A percentile compares a stretch with the other conserved stretches of the same genome.
phyloP scores from a whole-genome alignment of 345 rosid genomes.

The Limnanthes douglasii region DNA sequence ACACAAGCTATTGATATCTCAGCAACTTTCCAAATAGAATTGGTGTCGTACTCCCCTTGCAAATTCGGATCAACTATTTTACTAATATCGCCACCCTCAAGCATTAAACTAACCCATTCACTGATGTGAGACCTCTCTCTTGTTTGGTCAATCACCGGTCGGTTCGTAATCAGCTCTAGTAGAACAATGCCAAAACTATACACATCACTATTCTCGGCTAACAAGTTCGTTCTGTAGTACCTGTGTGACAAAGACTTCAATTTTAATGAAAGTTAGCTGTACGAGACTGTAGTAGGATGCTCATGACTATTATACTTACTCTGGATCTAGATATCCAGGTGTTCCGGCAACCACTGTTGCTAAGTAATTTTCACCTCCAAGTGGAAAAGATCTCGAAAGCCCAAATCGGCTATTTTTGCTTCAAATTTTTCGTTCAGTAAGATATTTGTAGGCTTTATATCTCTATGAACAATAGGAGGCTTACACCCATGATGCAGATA shows the following conservation, averaged over 20 bases:
- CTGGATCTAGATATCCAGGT: constrained; percentile 41
- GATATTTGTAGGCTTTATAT: constrained; percentile 37
- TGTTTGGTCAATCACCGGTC: constrained; percentile 16
- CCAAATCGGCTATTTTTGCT: constrained; percentile 53
- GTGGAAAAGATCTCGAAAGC: constrained; percentile 27
- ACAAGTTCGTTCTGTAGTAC: constrained; percentile 15
- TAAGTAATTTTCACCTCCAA: constrained; percentile 15
- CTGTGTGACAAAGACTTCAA: constrained; percentile 5
- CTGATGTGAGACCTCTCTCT: constrained; percentile 15
- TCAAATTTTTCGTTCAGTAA: constrained; percentile 24
- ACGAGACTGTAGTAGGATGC: not conserved
- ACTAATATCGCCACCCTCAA: constrained; percentile 25
- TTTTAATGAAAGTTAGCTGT: constrained; percentile 1
- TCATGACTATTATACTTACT: constrained; percentile 22
- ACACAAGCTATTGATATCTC: constrained; percentile 33
- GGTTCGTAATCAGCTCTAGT: constrained; percentile 33
- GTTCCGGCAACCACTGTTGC: constrained; percentile 26
- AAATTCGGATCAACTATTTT: constrained; percentile 31
- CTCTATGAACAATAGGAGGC: constrained; percentile 48
- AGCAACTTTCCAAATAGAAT: constrained; percentile 28
- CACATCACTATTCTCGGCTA: constrained; percentile 37
- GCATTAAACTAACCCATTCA: constrained; percentile 22
- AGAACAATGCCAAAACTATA: constrained; percentile 43
- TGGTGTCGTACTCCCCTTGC: constrained; percentile 15
- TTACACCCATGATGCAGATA: constrained; percentile 35